A percentile compares a stretch with the other conserved stretches of the same genome.
phyloP scores from a whole-genome alignment of 2,329 filamentous ascomycete genomes.

The Fusarium kyushuense region DNA sequence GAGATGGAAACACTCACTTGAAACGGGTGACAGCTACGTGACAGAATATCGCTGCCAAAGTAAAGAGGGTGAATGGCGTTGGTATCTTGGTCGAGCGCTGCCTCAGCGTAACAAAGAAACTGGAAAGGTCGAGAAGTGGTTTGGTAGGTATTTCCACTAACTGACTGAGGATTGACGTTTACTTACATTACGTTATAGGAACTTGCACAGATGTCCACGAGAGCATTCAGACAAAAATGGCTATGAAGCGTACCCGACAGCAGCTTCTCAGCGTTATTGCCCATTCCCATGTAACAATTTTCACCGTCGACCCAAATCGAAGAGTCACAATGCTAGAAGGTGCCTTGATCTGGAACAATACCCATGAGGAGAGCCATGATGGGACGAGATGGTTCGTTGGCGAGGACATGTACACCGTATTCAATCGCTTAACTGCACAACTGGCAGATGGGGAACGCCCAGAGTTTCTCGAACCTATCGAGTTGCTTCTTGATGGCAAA shows the following conservation, averaged over 20 bases:
- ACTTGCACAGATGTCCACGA: conserved; percentile 86
- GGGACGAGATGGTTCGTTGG: conserved; percentile 67
- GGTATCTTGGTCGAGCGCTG: conserved; percentile 80
- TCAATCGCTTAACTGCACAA: conserved; percentile 63
- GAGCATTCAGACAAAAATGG: conserved; percentile 74
- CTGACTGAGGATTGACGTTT: neutral
- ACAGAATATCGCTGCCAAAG: conserved; percentile 78
- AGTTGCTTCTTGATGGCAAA: conserved; percentile 72
- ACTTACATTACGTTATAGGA: conserved; percentile 46
- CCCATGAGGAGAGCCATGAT: conserved; percentile 54
- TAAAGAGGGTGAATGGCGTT: conserved; percentile 77
- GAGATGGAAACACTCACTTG: conserved; percentile 72
- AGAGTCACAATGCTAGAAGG: conserved; percentile 79
- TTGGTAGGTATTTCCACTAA: conserved; percentile 61
- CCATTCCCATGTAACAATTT: conserved; percentile 80
- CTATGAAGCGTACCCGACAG: conserved; percentile 74
- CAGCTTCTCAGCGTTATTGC: conserved; percentile 79
- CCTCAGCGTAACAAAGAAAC: conserved; percentile 74
- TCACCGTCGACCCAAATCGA: conserved; percentile 73
- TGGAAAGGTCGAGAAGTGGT: conserved; percentile 81
- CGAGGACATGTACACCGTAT: conserved; percentile 73
- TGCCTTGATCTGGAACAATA: conserved; percentile 67
- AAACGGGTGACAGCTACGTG: conserved; percentile 75
- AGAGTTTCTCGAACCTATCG: conserved; percentile 69
- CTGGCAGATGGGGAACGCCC: conserved; percentile 59